phyloP scores from a whole-genome alignment of 1,284 basidiomycete genomes.

The Meira nashicola region DNA sequence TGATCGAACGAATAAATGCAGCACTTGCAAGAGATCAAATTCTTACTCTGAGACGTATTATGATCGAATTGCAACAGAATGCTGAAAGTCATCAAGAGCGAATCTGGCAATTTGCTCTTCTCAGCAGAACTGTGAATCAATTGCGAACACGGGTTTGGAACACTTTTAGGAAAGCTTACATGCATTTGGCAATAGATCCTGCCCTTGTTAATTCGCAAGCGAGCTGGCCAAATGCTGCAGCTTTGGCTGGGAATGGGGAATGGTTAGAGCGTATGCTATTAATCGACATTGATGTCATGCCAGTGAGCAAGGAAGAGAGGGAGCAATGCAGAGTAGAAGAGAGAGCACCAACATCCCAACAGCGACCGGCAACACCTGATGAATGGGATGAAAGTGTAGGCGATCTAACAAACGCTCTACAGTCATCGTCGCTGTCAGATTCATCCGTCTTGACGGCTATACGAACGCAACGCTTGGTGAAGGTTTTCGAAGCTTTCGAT shows the following conservation, averaged over 20 bases:
- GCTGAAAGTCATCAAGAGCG: background rate
- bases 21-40: background rate
- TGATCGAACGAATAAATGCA: background rate
- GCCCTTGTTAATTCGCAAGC: background rate
- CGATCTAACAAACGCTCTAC: background rate
- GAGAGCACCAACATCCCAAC: too few species aligned
- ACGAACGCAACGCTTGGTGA: background rate
- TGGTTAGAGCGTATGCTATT: constrained; percentile 6
- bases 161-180: background rate
- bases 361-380: background rate
- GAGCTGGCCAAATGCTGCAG: background rate
- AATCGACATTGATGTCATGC: background rate
- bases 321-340: background rate
- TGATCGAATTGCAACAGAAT: background rate
- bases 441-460: too few species aligned
- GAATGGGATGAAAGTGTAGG: background rate
- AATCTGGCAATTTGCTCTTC: constrained; percentile 3
- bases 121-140: background rate
- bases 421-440: background rate
- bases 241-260: background rate
- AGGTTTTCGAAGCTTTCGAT: background rate
- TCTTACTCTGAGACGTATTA: background rate
- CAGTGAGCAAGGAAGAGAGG: background rate
- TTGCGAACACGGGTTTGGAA: constrained; percentile 2
- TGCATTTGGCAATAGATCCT: background rate